These are phyloP conservation scores for Apophysomyces elegans DNA, from an alignment of 371 early-diverging fungal species.

Conservation along the genomic window DNA sequence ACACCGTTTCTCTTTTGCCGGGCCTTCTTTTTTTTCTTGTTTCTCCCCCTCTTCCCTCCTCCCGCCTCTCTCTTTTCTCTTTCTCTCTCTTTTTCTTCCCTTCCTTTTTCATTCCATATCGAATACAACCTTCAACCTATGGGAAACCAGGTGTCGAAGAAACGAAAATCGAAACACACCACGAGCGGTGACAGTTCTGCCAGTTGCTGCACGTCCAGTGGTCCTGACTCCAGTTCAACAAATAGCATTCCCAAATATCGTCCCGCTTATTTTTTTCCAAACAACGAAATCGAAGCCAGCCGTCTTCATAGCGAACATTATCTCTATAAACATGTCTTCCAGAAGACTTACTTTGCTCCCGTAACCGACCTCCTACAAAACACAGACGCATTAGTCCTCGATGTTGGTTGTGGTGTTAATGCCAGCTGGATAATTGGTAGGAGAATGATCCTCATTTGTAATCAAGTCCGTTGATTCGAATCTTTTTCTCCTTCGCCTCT, in stretches of 20 bases:
- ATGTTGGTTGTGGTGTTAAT: slow-evolving; percentile 40
- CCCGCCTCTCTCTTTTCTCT: background rate
- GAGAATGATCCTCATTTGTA: background rate
- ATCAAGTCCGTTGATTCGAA: background rate
- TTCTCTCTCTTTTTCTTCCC: background rate
- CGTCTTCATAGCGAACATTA: slow-evolving; percentile 34
- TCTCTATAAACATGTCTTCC: slow-evolving; percentile 42
- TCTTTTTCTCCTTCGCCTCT: background rate
- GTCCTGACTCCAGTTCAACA: slow-evolving; percentile 3
- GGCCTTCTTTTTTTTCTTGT: background rate
- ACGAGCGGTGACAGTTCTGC: slow-evolving; percentile 6
- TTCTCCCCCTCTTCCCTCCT: background rate
- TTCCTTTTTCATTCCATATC: background rate
- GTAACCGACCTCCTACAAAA: slow-evolving; percentile 21
- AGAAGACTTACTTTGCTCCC: slow-evolving; percentile 40
- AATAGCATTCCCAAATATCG: slow-evolving; percentile 11
- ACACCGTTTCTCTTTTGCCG: background rate
- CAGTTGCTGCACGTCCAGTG: slow-evolving; percentile 6
- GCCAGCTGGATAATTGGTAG: slow-evolving; percentile 40
- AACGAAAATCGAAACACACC: slow-evolving; percentile 1
- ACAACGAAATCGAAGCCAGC: slow-evolving; percentile 24
- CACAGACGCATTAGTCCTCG: slow-evolving; percentile 22
- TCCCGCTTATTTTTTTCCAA: slow-evolving; percentile 14
- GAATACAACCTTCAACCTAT: slow-evolving; percentile 6
- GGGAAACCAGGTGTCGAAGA: slow-evolving; percentile 20